These are phyloP conservation scores for Cyanidioschyzon merolae DNA, from an alignment of 23 red algal species.

Conservation along the genomic window DNA sequence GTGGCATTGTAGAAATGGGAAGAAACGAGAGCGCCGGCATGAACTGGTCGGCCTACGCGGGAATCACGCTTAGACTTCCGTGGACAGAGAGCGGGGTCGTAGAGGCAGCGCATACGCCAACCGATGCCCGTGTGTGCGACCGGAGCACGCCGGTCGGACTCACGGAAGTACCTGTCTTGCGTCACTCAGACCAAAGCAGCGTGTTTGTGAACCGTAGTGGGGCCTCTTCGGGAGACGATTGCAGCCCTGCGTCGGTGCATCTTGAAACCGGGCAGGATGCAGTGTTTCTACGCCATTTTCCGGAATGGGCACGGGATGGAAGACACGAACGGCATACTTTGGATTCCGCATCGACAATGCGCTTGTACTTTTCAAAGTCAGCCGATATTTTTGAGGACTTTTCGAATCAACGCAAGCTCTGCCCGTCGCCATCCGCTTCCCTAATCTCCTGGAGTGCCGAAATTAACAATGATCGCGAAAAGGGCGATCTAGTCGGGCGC, in stretches of 20 bases:
- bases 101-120: not conserved
- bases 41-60: not conserved
- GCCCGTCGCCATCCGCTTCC: not conserved
- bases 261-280: not conserved
- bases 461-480: not conserved
- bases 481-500: not conserved
- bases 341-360: not conserved
- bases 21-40: not conserved
- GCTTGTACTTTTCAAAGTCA: not conserved
- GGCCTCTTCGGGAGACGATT: not conserved
- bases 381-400: not conserved
- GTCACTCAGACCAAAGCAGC: not conserved
- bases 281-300: not conserved
- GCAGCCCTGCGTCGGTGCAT: not conserved
- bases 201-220: not conserved
- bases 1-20: not conserved
- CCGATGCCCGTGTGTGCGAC: not conserved
- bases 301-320: not conserved
- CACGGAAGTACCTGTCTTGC: not conserved
- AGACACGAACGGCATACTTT: not conserved
- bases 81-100: not conserved
- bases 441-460: not conserved
- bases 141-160: not conserved
- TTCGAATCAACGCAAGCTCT: not conserved
- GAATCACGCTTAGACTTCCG: not conserved